Evolutionary conservation across 306 rosid species (phyloP), one percentile per base, ranked within the genome.

Genomic region (Cyclanthera cordifolia): DNA sequence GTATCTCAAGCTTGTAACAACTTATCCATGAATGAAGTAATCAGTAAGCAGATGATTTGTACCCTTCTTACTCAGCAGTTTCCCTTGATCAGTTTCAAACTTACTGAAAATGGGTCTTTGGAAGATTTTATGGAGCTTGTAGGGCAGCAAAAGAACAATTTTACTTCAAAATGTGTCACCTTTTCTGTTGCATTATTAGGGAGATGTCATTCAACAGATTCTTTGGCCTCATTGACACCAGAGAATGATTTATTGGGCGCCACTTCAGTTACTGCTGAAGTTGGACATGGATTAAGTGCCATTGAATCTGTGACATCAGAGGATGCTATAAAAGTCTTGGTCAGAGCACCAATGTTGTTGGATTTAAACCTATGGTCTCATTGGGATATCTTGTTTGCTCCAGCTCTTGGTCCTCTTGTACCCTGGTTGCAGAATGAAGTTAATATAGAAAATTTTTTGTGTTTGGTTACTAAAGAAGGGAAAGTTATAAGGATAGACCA

Each of bases 341-440:
- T 79, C 10, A 84, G 78, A 83, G 88, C 89, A 7, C 98, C 98
- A 0, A 83, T 89, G 93, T 70, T 92, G 88, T 81, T 84, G 20
- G 95, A 89, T 79, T 76, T 92, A 77, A 84, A 83, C 84, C 74
- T 77, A 73, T 92, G 98, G 98, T 84, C 96, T 56, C 98, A 89
- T 79, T 92, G 98, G 98, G 96, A 89, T 80, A 51, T 80, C 28
- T 55, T 67, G 70, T 92, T 89, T 82, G 89, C 96, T 39, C 98
- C 96, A 47, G 76, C 83, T 24, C 85, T 89, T 58, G 98, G 98
- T n/a, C 88, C 95, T 45, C 83, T 92, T 73, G 59, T 82, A 70
- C 82, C 88, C 28, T 92, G 96, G 96, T 69, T 92, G 74, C 79
- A 84, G 75, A 78, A 83, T 73, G 91, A 89, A 46, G 89, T 85